Evolutionary conservation across 2,329 filamentous ascomycete species (phyloP).

Genomic region (Diaporthe destruens): DNA sequence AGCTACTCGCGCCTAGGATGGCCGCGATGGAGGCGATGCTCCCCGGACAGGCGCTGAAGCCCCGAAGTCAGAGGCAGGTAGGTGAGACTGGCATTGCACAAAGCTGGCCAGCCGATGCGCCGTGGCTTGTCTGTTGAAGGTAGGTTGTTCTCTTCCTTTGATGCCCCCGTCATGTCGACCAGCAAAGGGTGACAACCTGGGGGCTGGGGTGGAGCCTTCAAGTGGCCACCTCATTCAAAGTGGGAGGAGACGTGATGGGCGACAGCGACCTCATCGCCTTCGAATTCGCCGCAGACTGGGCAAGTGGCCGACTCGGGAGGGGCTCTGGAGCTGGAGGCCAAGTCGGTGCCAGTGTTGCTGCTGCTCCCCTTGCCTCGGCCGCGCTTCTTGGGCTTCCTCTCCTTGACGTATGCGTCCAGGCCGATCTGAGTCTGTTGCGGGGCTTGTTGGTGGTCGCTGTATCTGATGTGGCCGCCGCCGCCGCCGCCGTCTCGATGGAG

Average conservation of each 20-base stretch:
- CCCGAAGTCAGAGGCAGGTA: constrained; percentile 50
- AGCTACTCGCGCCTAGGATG: constrained; percentile 46
- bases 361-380: constrained; percentile 45
- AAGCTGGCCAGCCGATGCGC: background rate
- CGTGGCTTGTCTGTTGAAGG: too few relatives aligned
- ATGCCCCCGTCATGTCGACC: too few relatives aligned
- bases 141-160: too few relatives aligned
- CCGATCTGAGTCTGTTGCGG: constrained; percentile 60
- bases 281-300: constrained; percentile 75
- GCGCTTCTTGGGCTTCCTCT: constrained; percentile 48
- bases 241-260: constrained; percentile 74
- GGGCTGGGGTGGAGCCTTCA: background rate
- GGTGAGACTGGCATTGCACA: constrained; percentile 32
- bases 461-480: constrained; percentile 45
- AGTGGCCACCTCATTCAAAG: constrained; percentile 55
- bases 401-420: constrained; percentile 64
- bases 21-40: constrained; percentile 55
- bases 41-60: constrained; percentile 52
- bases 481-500: constrained; percentile 45
- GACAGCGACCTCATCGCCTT: constrained; percentile 77
- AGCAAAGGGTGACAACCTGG: background rate
- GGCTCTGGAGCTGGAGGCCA: constrained; percentile 35
- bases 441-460: constrained; percentile 53
- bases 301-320: constrained; percentile 57
- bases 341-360: constrained; percentile 38